phyloP scores from a whole-genome alignment of 2,329 filamentous ascomycete genomes.

The Fusarium graminum region DNA sequence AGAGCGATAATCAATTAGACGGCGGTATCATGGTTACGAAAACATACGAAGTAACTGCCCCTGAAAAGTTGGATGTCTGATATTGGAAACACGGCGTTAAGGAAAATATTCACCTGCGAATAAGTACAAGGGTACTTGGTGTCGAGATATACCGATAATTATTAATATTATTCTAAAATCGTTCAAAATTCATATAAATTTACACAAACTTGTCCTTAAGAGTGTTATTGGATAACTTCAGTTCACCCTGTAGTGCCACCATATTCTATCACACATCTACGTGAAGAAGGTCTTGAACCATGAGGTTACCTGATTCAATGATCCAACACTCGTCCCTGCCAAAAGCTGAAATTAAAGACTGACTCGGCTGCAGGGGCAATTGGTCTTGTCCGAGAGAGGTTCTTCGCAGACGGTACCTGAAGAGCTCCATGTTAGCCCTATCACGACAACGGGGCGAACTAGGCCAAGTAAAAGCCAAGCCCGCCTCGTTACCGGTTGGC shows the following conservation, averaged over 20 bases:
- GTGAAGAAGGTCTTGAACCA: too few species aligned
- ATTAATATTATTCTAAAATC: too few species aligned
- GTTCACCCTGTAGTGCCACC: neutral
- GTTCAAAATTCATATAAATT: too few species aligned
- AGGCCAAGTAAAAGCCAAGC: neutral
- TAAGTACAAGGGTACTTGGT: neutral
- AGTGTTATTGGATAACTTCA: too few species aligned
- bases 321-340: neutral
- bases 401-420: too few species aligned
- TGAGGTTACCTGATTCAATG: neutral
- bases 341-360: neutral
- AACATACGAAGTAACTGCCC: slow-evolving; percentile 44
- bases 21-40: slow-evolving; percentile 47
- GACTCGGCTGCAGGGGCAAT: neutral
- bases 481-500: neutral
- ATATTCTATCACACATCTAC: neutral
- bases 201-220: too few species aligned
- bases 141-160: too few species aligned
- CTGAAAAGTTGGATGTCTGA: slow-evolving; percentile 46
- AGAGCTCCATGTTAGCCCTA: neutral
- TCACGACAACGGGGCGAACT: neutral
- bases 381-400: neutral
- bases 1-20: slow-evolving; percentile 10
- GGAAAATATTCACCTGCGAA: slow-evolving; percentile 1
- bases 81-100: slow-evolving; percentile 19